Percentiles rank a stretch among this genome's conserved stretches.
Conservation (phyloP, 1,139 yeast genomes). For the Casaregolazyma lundiana region DNA sequence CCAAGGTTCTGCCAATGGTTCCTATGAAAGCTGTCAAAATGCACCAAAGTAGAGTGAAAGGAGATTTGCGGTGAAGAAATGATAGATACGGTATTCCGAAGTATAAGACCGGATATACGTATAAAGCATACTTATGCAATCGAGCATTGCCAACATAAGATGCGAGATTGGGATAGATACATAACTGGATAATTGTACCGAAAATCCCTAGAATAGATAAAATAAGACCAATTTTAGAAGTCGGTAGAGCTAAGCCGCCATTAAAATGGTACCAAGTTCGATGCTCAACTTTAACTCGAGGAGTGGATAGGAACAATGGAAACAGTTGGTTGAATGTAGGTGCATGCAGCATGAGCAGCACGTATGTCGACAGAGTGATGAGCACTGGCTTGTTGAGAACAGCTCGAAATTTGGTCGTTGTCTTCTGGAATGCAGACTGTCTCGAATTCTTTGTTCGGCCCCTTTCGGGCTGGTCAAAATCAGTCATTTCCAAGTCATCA, state of each 20-base stretch:
- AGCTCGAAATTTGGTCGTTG: conserved; percentile 12
- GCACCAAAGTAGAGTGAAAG: conserved; percentile 26
- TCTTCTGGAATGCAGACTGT: conserved; percentile 2
- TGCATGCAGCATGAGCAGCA: conserved; percentile 43
- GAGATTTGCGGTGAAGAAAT: conserved; percentile 43
- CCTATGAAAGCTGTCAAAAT: conserved; percentile 17
- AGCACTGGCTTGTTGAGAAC: conserved; percentile 27
- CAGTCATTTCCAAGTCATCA: conserved; percentile 1
- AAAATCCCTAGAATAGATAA: conserved; percentile 52
- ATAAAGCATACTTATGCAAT: conserved; percentile 42
- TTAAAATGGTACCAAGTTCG: conserved; percentile 37
- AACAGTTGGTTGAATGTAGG: conserved; percentile 53
- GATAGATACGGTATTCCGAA: conserved; percentile 48
- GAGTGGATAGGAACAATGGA: conserved; percentile 56
- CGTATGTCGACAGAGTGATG: conserved; percentile 24
- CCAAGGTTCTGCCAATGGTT: conserved; percentile 28
- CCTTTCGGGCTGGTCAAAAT: neutral
- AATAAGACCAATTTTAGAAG: conserved; percentile 50
- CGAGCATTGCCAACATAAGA: conserved; percentile 44
- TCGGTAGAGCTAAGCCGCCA: conserved; percentile 48
- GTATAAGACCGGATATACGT: conserved; percentile 48
- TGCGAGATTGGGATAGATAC: conserved; percentile 53
- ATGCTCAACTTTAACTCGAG: conserved; percentile 31
- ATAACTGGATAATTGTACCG: conserved; percentile 48
- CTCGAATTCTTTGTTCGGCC: neutral